Percentiles rank a stretch among this genome's conserved stretches.
These are phyloP conservation scores for Penicillium sclerotiorum DNA, from an alignment of 2,329 filamentous ascomycete species.

Conservation along the genomic window DNA sequence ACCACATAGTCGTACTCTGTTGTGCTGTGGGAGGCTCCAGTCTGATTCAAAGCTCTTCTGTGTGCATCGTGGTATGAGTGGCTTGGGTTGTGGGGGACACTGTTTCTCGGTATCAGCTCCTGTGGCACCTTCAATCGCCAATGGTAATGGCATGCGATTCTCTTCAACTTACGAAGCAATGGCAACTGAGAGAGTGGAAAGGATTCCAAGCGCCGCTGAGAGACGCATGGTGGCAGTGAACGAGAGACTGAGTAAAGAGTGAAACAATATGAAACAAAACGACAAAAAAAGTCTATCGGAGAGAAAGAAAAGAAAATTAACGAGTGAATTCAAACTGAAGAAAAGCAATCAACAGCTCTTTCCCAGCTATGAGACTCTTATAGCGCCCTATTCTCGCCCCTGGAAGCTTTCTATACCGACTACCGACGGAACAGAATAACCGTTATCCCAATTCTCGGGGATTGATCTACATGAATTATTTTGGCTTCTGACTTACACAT, in stretches of 20 bases:
- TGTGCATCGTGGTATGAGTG: constrained; percentile 11
- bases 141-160: background rate
- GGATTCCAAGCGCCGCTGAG: constrained; percentile 8
- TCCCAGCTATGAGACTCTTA: constrained; percentile 5
- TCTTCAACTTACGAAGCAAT: constrained; percentile 17
- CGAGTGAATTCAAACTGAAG: background rate
- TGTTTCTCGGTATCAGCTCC: background rate
- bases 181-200: constrained; percentile 17
- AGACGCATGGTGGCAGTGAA: constrained; percentile 11
- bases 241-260: background rate
- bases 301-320: background rate
- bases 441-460: background rate
- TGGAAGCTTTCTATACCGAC: background rate
- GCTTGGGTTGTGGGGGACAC: constrained; percentile 7
- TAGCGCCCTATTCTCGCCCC: background rate
- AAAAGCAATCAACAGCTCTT: background rate
- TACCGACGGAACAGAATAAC: background rate
- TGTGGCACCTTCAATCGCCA: background rate
- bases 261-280: background rate
- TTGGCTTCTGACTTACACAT: background rate
- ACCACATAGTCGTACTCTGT: constrained; percentile 63
- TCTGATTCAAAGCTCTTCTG: constrained; percentile 8
- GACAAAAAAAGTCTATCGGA: background rate
- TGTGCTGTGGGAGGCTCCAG: background rate
- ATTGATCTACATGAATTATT: constrained; percentile 12